Evolutionary conservation across 805 yeast species (phyloP).

Genomic region (Starmerella kuoi): DNA sequence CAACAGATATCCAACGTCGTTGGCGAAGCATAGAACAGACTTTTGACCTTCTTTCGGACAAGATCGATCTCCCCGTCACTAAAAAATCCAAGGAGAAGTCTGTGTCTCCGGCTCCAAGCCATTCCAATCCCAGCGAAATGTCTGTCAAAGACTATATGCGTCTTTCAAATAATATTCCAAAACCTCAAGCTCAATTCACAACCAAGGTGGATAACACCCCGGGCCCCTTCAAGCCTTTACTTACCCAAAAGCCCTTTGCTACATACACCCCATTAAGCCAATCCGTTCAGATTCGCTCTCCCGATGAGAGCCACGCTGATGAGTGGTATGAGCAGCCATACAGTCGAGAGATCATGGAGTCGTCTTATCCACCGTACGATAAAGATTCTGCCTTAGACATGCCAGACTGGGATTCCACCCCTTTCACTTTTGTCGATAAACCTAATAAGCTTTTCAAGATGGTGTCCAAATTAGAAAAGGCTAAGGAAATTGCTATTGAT

Average conservation of each 20-base stretch:
- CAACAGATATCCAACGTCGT: constrained; percentile 35
- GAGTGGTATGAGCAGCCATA: constrained; percentile 73
- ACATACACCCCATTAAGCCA: constrained; percentile 41
- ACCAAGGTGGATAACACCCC: constrained; percentile 56
- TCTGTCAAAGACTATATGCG: constrained; percentile 8
- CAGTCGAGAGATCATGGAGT: constrained; percentile 53
- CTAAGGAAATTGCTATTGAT: constrained; percentile 74
- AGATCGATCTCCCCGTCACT: constrained; percentile 37
- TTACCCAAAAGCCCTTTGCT: constrained; percentile 63
- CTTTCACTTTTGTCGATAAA: constrained; percentile 53
- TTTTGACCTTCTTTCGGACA: constrained; percentile 64
- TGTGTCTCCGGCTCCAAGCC: background rate
- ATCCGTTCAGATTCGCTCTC: constrained; percentile 31
- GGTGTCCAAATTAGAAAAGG: constrained; percentile 40
- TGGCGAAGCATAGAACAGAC: constrained; percentile 56
- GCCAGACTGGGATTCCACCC: constrained; percentile 32
- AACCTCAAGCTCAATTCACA: constrained; percentile 34
- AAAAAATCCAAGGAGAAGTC: background rate
- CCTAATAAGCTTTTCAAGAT: constrained; percentile 40
- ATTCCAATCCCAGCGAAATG: background rate
- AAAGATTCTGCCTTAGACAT: background rate
- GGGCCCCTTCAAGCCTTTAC: constrained; percentile 65
- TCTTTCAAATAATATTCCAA: constrained; percentile 24
- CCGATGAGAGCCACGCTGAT: constrained; percentile 32
- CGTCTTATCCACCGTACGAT: constrained; percentile 53